Base-by-base conservation (phyloP, 345 rosid genomes). In the Rhizophora mangle region DNA sequence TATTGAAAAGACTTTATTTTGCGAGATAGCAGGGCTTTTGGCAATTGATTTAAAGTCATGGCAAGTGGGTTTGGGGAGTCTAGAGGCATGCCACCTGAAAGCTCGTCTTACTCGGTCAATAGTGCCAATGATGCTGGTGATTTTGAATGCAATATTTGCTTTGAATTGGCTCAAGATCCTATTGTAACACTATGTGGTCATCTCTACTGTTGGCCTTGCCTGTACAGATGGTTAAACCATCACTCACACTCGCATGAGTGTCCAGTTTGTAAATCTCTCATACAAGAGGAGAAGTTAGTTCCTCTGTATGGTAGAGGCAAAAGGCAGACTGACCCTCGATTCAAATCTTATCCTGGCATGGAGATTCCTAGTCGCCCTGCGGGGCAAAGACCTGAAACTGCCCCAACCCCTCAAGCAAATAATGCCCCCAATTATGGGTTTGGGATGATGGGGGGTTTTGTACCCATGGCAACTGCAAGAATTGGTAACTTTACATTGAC, bases 291-390 rank as follows among this genome's bases (percentile, higher is more conserved):
- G 29, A 95, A 90, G 69, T 82, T 95, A 34, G 94, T 95, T 19
- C 99, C 99, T 34, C 92, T 95, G n/a, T 92, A 95, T 11, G 96
- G 99, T 4, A 84, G 99, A 79, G 99, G 97, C 26, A 89, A 89
- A 78, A 79, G 83, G 29, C 89, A 82, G 60, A 71, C 85, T 2
- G 98, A 92, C 63, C 99, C 94, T 0, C 81, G 96, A 18, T 81
- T 87, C 0, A 92, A 92, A 62, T 83, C 86, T 8, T 90, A 86
- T 69, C 90, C 93, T 0, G 96, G 91, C 24, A 65, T 90, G 31
- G 82, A 86, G 31, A 85, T 92, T 39, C 99, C 97, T 1, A 67
- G 73, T 47, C 78, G 95, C 20, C 98, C 97, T 0, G 15, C 91
- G 0, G 98, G 98, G 47, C 97, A 85, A 64, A 85, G 98, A 68